Base-by-base conservation (phyloP, 108 stramenopile genomes). In the Cyclotella sp. region DNA sequence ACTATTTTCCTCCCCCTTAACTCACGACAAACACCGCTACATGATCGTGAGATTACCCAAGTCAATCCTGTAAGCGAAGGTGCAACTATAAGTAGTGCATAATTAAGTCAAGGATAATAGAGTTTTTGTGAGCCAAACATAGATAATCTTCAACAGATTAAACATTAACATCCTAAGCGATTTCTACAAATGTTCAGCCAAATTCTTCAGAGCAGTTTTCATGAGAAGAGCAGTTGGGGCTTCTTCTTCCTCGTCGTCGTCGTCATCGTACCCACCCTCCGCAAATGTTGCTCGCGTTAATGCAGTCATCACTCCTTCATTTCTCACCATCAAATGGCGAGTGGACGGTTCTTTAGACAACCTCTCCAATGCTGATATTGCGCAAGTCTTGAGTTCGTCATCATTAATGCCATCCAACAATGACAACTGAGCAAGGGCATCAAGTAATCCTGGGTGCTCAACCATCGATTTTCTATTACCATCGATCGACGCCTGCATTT, bases 1-100 rank as follows among this genome's bases (percentile, higher is more conserved):
- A 90, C 91, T 10, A 77, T 91, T 43, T 91, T 91, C 64, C 47
- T 91, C 22, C 87, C 87, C 18, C 62, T 89, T 14, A 89, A 87
- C 63, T 75, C 82, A 15, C 27, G 85, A 4, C 68, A 79, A 40
- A 78, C 63, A 49, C 84, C 84, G 0, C 9, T 85, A 14, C 75
- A 83, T 60, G 82, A 83, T 78, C 61, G 54, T 51, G 71, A 78
- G 22, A 34, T 78, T 28, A 15, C 77, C 41, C 51, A 77, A 39
- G 9, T 49, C 18, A 16, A 49, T n/a, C 47, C 47, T 49, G 47
- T 3, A n/a, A 3, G 15, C 3, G 13, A 26, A 0, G 26, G 1
- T 58, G 21, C 24, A 26, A 13, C 55, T 24, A 26, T 4, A 58
- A 58, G 22, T 14, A 27, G 55, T 27, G 26, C 55, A 58, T 26